Base-by-base conservation (phyloP, 2,329 filamentous ascomycete species). In the Arthrinium puccinioides region DNA sequence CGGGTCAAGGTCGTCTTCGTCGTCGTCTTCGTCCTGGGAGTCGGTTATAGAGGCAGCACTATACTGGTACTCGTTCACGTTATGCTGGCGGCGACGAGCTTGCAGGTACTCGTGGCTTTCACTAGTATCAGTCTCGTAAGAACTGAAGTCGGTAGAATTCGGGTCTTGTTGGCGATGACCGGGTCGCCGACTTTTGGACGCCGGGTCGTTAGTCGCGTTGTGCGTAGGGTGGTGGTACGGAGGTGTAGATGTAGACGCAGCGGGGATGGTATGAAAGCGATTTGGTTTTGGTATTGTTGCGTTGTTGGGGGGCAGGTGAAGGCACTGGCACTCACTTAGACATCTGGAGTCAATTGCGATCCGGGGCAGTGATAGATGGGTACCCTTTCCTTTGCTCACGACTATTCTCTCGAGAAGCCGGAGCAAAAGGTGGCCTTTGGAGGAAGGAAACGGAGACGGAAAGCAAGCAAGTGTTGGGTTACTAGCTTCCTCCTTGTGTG, bases 1-100 rank as follows among this genome's bases (percentile, higher is more conserved):
- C 11, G 75, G 75, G 3, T 73, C 69, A 44, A 78, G 50, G 24
- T 73, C 72, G 52, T 69, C 69, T 44, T 65, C 62, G 24, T 73
- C 72, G 52, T 69, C 69, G 44, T 65, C 62, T 33, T 65, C 58
- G 13, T 64, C 55, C 31, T 52, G 55, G 48, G 61, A 54, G 45
- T 61, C 56, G 38, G n/a, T n/a, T 32, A n/a, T n/a, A n/a, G n/a
- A n/a, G n/a, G n/a, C n/a, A n/a, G n/a, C n/a, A n/a, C n/a, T n/a
- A n/a, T n/a, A n/a, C n/a, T n/a, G n/a, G n/a, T n/a, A n/a, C n/a
- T 11, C 24, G 20, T n/a, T 32, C 30, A 21, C 21, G 19, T 32
- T 32, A 14, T 9, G 25, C 28, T 36, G 37, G 38, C 49, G 45
- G 55, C 42, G 59, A 53, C 4, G 53, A 54, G 45, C n/a, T n/a